A percentile compares a stretch with the other conserved stretches of the same genome.
Evolutionary conservation across 305 asterid genomes (phyloP).

Genomic region (Fraxinus sp.): DNA sequence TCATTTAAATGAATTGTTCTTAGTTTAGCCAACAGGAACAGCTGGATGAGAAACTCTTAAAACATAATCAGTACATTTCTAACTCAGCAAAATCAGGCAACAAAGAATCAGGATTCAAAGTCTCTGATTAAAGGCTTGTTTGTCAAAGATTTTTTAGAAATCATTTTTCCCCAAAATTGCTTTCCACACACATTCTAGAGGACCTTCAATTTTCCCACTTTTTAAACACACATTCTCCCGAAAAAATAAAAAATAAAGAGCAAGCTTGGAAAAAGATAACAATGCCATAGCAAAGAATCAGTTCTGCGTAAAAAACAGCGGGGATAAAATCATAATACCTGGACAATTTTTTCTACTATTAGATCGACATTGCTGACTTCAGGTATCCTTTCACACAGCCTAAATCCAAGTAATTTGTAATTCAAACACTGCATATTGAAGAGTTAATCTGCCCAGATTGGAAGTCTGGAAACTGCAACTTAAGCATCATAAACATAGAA

Average conservation of each 20-base stretch:
- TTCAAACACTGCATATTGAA: conserved; percentile 71
- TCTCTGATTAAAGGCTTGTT: neutral
- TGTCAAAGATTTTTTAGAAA: neutral
- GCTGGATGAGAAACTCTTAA: neutral
- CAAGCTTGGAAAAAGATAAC: neutral
- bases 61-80: conserved; percentile 2
- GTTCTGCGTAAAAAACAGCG: neutral
- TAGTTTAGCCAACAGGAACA: neutral
- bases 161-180: neutral
- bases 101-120: conserved; percentile 13
- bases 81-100: neutral
- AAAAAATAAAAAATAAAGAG: neutral
- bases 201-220: neutral
- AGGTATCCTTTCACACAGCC: conserved; percentile 71
- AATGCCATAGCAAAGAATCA: neutral
- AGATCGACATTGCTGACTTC: conserved; percentile 46
- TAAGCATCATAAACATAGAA: conserved; percentile 29
- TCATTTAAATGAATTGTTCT: neutral
- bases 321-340: conserved; percentile 46
- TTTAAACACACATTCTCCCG: neutral
- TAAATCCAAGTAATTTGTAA: conserved; percentile 80
- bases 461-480: conserved; percentile 27
- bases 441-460: conserved; percentile 36
- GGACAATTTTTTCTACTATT: conserved; percentile 61
- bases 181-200: neutral